phyloP scores from a whole-genome alignment of 2,329 filamentous ascomycete genomes.

The Phialemonium atrogriseum region DNA sequence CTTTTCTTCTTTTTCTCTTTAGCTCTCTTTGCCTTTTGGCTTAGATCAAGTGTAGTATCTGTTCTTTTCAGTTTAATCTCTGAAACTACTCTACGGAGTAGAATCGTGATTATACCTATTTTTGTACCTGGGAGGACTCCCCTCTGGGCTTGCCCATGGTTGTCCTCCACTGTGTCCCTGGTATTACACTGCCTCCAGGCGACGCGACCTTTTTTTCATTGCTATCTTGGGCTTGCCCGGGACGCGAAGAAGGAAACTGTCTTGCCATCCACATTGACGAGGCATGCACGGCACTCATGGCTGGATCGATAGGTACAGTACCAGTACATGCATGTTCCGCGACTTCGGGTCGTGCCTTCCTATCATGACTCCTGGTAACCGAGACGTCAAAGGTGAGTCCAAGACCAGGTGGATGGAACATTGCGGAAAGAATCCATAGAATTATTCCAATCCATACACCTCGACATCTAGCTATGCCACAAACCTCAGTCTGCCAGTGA shows the following conservation, averaged over 20 bases:
- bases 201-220: conserved; percentile 64
- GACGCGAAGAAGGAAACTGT: conserved; percentile 45
- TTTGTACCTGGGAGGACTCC: conserved; percentile 45
- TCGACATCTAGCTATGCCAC: too few relatives aligned
- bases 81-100: conserved; percentile 69
- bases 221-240: conserved; percentile 39
- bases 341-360: too few relatives aligned
- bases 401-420: too few relatives aligned
- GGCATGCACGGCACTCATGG: too few relatives aligned
- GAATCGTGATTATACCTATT: conserved; percentile 78
- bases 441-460: too few relatives aligned
- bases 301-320: too few relatives aligned
- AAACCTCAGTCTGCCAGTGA: too few relatives aligned
- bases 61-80: conserved; percentile 97
- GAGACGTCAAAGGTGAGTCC: too few relatives aligned
- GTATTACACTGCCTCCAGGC: conserved; percentile 67
- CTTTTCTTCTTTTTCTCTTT: conserved; percentile 41
- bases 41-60: conserved; percentile 96
- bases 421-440: too few relatives aligned
- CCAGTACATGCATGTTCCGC: too few relatives aligned
- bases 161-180: conserved; percentile 60
- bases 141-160: conserved; percentile 68
- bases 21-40: conserved; percentile 54
- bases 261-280: too few relatives aligned
- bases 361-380: too few relatives aligned